Evolutionary conservation across 1,284 basidiomycete species (phyloP), one percentile per base, ranked within the genome.

Genomic region (Cryptococcus depauperatus): DNA sequence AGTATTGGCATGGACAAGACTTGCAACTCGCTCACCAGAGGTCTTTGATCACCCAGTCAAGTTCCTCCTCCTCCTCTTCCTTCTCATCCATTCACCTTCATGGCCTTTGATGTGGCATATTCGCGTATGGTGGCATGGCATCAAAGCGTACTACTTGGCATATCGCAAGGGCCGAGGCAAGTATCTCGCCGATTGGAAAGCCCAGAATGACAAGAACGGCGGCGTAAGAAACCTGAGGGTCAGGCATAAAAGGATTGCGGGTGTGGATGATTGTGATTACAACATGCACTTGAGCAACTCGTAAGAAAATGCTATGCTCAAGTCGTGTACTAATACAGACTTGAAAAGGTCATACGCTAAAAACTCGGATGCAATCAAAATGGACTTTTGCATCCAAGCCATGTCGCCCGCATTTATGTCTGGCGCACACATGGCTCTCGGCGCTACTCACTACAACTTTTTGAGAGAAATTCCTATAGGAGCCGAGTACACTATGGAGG

Each of bases 391-490:
- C 2, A 57, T 80, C n/a, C 57, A 66, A 19, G 70, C 74, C 43
- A 80, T 84, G 57, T 80, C 83, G 1, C 75, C 77, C 4, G 76
- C 82, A 56, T 81, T 81, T 56, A 73, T 75, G 14, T 75, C 76
- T 14, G 81, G 82, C 13, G 80, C 82, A 5, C 80, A 80, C 75
- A 76, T 84, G 57, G 78, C 81, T 0, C 73, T 90, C 1, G 85
- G 79, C 46, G 84, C 77, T 1, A 81, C 82, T 0, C 80, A 86
- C 62, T 87, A 78, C 63, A 73, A 77, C 51, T 89, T 83, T 68
- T 68, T 86, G 39, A 79, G 79, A 35, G 87, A 91, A 70, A 87
- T 91, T 35, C 81, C 85, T 0, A 79, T 87, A 38, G 72, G 85
- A 13, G 62, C 76, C 2, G 66, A 68, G 6, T 91, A 86, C 58